Evolutionary conservation across 2,329 filamentous ascomycete species (phyloP), one percentile per base, ranked within the genome.

Genomic region (Berkeleyomyces basicola): DNA sequence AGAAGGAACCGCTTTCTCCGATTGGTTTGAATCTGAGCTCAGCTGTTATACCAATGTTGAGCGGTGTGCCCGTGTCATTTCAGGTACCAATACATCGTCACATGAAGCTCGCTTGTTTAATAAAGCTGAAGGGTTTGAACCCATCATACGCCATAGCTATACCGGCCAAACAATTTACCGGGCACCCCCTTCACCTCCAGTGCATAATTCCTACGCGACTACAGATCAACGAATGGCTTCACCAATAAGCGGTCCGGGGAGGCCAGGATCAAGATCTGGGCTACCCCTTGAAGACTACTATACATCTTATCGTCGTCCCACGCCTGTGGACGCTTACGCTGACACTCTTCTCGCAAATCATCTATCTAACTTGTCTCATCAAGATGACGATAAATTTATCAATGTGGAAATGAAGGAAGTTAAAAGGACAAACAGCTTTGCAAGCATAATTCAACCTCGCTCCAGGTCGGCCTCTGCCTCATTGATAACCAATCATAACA

Each of bases 11-110:
- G 10, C 46, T 3, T 64, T 64, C 40, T 62, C 53, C n/a, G 60
- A 62, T 14, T 64, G 43, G 59, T 10, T 61, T 40, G 62, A 47
- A n/a, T 64, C 53, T 1, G 63, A 64, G 1, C 58, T 51, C 46
- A 36, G 11, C 3, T 55, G 46, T 11, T 11, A 61, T 11, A 10
- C 37, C 3, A 57, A 46, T 10, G 31, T 63, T 39, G 58, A 63
- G 16, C 39, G 33, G 5, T 59, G 44, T 36, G 7, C 14, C 16
- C 33, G 37, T 7, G 44, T 63, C 7, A 51, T 49, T 5, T 51
- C 61, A 33, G 61, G 55, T 37, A 40, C 55, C 4, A 63, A 63
- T 11, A 42, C 39, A 16, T 31, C 10, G 47, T 9, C 49, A n/a
- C 10, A 43, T 40, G 11, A 44, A 10, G 16, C 6, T 14, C 2